A percentile compares a stretch with the other conserved stretches of the same genome.
Conservation (phyloP, 2,329 filamentous ascomycete genomes). For the Phyllosticta citribraziliensis region DNA sequence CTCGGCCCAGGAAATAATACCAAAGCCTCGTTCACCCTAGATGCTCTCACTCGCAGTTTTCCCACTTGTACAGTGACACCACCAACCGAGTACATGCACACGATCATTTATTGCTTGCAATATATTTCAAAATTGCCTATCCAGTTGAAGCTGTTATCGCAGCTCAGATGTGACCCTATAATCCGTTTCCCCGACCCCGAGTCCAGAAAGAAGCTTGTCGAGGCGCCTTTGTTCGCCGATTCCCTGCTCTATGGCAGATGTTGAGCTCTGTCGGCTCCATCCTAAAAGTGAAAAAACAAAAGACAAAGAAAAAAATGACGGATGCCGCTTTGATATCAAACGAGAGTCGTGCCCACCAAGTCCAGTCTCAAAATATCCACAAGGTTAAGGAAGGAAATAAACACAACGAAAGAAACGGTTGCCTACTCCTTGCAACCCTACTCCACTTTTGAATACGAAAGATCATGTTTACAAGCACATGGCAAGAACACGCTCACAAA, state of each 20-base stretch:
- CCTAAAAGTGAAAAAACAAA: background rate
- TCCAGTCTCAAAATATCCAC: conserved; percentile 8
- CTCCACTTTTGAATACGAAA: background rate
- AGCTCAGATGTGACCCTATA: background rate
- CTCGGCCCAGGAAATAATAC: no score
- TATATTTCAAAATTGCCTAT: background rate
- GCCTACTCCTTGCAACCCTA: background rate
- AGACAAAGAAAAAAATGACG: background rate
- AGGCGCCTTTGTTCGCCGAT: background rate
- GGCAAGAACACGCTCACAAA: conserved; percentile 23
- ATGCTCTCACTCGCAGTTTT: no score
- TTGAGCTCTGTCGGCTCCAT: background rate
- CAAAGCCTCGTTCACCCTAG: no score
- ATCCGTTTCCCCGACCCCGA: background rate
- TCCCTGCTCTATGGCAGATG: background rate
- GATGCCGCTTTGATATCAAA: conserved; percentile 7
- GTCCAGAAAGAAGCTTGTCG: background rate
- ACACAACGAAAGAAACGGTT: background rate
- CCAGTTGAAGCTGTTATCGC: background rate
- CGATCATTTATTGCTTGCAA: background rate
- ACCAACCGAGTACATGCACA: no score
- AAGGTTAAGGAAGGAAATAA: conserved; percentile 4
- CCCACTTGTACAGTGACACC: no score
- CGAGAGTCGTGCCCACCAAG: conserved; percentile 8
- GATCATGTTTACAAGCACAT: conserved; percentile 20